phyloP scores from a whole-genome alignment of 2,329 filamentous ascomycete genomes.

The Stachybotrys chartarum region DNA sequence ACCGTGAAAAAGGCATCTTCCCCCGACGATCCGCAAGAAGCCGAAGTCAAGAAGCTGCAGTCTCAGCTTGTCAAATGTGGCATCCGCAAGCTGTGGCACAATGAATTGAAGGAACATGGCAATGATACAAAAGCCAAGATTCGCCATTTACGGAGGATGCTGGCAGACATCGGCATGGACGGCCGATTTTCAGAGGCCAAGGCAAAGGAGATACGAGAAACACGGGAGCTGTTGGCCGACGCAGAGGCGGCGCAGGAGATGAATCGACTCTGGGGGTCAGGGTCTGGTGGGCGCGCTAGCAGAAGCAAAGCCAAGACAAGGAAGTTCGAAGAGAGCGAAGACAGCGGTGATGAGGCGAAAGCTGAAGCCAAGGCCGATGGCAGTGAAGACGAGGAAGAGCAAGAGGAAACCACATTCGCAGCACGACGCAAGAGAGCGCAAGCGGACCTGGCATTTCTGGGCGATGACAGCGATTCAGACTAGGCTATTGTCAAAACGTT shows the following conservation, averaged over 20 bases:
- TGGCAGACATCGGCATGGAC: constrained; percentile 78
- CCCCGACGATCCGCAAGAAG: constrained; percentile 54
- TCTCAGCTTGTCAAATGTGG: constrained; percentile 84
- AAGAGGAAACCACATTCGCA: constrained; percentile 27
- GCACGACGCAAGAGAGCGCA: constrained; percentile 40
- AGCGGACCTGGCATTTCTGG: constrained; percentile 58
- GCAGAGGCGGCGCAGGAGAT: constrained; percentile 80
- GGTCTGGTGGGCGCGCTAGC: constrained; percentile 32
- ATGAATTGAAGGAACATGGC: constrained; percentile 69
- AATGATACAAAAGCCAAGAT: constrained; percentile 74
- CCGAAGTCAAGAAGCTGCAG: constrained; percentile 83
- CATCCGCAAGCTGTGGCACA: constrained; percentile 83
- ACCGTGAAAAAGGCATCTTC: constrained; percentile 20
- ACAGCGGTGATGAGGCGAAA: constrained; percentile 14
- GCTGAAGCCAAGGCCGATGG: constrained; percentile 9
- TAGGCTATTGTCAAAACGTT: constrained; percentile 8
- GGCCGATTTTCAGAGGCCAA: constrained; percentile 82
- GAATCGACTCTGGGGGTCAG: constrained; percentile 67
- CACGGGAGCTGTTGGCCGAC: constrained; percentile 75
- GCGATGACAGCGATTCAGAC: constrained; percentile 61
- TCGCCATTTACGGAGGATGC: constrained; percentile 68
- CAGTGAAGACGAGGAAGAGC: constrained; percentile 19
- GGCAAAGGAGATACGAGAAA: constrained; percentile 80
- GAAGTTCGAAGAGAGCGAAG: constrained; percentile 24
- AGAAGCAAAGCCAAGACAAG: constrained; percentile 23